A percentile compares a stretch with the other conserved stretches of the same genome.
These are phyloP conservation scores for Fusarium cyanostomum DNA, from an alignment of 2,329 filamentous ascomycete genomes.

Conservation along the genomic window DNA sequence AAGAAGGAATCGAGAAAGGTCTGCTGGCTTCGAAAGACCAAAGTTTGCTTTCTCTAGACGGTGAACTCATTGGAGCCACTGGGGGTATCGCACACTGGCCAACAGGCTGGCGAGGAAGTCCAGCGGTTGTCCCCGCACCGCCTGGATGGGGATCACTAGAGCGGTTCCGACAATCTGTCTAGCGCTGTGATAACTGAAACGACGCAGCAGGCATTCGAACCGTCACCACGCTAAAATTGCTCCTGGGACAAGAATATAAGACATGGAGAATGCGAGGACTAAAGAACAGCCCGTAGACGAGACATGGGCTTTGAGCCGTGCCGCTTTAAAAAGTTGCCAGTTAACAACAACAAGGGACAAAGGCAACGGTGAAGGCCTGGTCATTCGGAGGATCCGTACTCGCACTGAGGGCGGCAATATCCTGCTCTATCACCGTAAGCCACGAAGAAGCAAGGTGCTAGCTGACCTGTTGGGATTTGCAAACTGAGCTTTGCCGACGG, in stretches of 20 bases:
- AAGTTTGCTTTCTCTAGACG: constrained; percentile 7
- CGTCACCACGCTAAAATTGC: constrained; percentile 39
- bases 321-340: background rate
- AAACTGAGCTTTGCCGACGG: background rate
- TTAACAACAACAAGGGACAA: background rate
- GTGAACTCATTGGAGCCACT: constrained; percentile 33
- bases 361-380: background rate
- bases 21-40: constrained; percentile 20
- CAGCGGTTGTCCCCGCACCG: constrained; percentile 34
- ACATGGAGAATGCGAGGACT: constrained; percentile 15
- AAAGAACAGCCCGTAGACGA: constrained; percentile 2
- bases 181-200: constrained; percentile 42
- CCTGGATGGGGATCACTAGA: constrained; percentile 36
- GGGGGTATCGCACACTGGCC: constrained; percentile 9
- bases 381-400: background rate
- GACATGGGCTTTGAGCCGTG: background rate
- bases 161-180: constrained; percentile 43
- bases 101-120: constrained; percentile 26
- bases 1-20: constrained; percentile 36
- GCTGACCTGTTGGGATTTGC: background rate
- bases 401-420: background rate
- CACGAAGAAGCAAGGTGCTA: constrained; percentile 1
- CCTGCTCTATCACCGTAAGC: constrained; percentile 14
- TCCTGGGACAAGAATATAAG: constrained; percentile 24
- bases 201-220: constrained; percentile 35